phyloP scores from a whole-genome alignment of 176 grass and related monocot genomes.

The Phoenix roebelenii region DNA sequence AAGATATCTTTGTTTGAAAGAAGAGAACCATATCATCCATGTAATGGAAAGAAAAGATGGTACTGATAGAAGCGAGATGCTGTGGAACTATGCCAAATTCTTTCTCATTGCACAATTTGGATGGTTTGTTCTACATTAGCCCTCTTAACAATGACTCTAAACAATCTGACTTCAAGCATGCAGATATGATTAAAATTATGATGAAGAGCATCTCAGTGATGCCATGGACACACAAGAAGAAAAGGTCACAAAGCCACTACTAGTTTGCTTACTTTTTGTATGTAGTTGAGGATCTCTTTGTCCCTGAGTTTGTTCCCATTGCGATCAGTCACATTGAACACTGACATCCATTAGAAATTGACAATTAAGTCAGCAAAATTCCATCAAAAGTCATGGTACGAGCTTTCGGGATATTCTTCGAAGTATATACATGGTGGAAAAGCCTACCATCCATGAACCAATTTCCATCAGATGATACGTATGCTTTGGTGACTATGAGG shows the following conservation, averaged over 20 bases:
- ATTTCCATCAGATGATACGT: constrained; percentile 10
- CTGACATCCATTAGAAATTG: neutral
- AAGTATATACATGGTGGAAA: neutral
- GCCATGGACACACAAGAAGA: neutral
- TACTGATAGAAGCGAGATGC: too few species aligned
- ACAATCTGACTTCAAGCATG: too few species aligned
- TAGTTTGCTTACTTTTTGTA: constrained; percentile 7
- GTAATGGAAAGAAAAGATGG: too few species aligned
- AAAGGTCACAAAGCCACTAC: neutral
- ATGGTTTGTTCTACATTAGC: too few species aligned
- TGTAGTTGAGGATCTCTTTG: neutral
- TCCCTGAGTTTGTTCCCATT: constrained; percentile 8
- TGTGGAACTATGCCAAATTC: too few species aligned
- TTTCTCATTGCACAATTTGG: too few species aligned
- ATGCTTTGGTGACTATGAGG: constrained; percentile 3
- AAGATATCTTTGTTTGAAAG: neutral
- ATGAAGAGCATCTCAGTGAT: too few species aligned
- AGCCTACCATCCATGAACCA: constrained; percentile 22
- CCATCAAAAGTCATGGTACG: neutral
- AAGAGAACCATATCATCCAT: too few species aligned
- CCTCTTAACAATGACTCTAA: too few species aligned
- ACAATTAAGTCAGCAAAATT: neutral
- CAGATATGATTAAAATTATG: too few species aligned
- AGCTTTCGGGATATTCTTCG: neutral
- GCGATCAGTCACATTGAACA: constrained; percentile 13